Conservation (phyloP, 441 rosid species). For the Viola pubescens region DNA sequence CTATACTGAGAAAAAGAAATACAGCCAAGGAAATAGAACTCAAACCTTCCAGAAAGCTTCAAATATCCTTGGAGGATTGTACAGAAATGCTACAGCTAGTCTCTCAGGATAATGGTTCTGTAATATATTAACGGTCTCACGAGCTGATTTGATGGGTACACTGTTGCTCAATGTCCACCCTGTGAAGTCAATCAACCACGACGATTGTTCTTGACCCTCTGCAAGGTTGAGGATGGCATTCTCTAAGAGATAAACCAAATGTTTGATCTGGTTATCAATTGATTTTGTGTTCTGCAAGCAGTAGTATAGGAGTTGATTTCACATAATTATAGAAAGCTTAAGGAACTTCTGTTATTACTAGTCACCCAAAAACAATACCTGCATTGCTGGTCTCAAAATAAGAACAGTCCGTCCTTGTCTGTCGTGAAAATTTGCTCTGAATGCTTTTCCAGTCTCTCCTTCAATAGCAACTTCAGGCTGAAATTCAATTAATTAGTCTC, state of each 20-base stretch:
- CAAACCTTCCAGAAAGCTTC: constrained; percentile 97
- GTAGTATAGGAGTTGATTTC: constrained; percentile 7
- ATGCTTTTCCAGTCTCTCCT: constrained; percentile 90
- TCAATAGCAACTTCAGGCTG: constrained; percentile 72
- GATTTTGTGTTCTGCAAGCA: constrained; percentile 67
- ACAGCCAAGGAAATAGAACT: constrained; percentile 7
- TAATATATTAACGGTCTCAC: constrained; percentile 56
- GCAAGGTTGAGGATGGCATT: constrained; percentile 89
- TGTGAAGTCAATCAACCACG: constrained; percentile 93
- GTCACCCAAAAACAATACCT: constrained; percentile 36
- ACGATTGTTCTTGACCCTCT: constrained; percentile 86
- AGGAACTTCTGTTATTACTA: neutral
- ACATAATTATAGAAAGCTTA: neutral
- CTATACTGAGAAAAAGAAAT: neutral
- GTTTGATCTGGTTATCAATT: constrained; percentile 60
- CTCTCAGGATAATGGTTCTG: constrained; percentile 97
- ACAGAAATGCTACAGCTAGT: constrained; percentile 81
- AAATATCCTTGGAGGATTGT: constrained; percentile 84
- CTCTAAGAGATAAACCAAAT: constrained; percentile 83
- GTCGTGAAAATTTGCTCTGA: constrained; percentile 80
- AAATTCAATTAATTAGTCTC: constrained; percentile 13
- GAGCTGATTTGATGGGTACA: constrained; percentile 74
- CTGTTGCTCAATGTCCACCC: constrained; percentile 66
- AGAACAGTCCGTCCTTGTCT: constrained; percentile 77
- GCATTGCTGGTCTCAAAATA: constrained; percentile 80